These are phyloP conservation scores for Artemisia tridentata DNA, from an alignment of 129 eudicot genomes.

Conservation along the genomic window DNA sequence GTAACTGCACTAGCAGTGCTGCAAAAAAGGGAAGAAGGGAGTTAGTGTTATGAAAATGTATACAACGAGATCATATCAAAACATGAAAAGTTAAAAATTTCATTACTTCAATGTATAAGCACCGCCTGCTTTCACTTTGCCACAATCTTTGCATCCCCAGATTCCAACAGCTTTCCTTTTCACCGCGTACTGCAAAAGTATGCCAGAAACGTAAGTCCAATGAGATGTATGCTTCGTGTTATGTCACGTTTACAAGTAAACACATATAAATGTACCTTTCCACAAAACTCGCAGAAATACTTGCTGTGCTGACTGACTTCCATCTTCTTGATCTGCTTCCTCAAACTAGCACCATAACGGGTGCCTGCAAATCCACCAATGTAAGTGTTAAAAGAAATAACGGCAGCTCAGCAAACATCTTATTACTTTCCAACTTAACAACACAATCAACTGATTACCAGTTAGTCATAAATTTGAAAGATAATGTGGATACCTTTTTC, in stretches of 20 bases:
- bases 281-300: slow-evolving; percentile 88
- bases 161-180: slow-evolving; percentile 90
- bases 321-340: slow-evolving; percentile 95
- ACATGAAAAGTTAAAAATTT: background rate
- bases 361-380: slow-evolving; percentile 47
- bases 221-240: background rate
- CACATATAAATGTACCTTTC: slow-evolving; percentile 46
- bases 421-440: background rate
- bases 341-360: slow-evolving; percentile 95
- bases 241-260: background rate
- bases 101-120: slow-evolving; percentile 83
- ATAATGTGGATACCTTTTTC: background rate
- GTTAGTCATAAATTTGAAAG: background rate
- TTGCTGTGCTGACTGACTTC: slow-evolving; percentile 91
- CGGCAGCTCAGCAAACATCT: background rate
- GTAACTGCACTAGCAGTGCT: slow-evolving; percentile 87
- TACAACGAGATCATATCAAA: too few species aligned
- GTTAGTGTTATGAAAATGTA: too few species aligned
- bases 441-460: background rate
- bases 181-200: slow-evolving; percentile 63
- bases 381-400: slow-evolving; percentile 8
- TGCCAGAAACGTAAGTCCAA: background rate
- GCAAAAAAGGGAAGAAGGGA: slow-evolving; percentile 14
- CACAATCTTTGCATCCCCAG: slow-evolving; percentile 98
- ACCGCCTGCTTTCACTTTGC: slow-evolving; percentile 94